Conservation (phyloP, 2,329 filamentous ascomycete species). For the Pyricularia sp. region DNA sequence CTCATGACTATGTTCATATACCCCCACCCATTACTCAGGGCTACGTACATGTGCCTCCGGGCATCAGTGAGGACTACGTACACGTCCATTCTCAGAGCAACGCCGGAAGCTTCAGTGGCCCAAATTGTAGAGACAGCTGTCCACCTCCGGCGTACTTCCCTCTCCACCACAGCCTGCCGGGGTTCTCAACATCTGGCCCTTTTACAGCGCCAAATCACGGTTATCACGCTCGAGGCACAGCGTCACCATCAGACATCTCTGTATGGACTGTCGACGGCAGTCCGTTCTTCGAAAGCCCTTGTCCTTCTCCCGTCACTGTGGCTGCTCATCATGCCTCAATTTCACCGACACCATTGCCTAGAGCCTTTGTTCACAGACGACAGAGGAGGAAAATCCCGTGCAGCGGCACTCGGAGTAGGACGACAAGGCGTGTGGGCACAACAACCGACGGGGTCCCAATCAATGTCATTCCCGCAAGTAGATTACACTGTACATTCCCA, state of each 20-base stretch:
- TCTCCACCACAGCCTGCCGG: background rate
- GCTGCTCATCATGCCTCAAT: background rate
- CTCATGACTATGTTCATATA: background rate
- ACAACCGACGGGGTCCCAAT: background rate
- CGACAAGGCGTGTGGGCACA: background rate
- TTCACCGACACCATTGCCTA: background rate
- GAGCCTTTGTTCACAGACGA: background rate
- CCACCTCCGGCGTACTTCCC: background rate
- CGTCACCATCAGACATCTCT: background rate
- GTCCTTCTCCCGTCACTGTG: background rate
- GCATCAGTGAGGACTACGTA: background rate
- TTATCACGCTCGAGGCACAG: background rate
- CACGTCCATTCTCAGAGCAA: background rate
- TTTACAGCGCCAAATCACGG: background rate
- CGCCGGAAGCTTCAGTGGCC: background rate
- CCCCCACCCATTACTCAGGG: constrained; percentile 12
- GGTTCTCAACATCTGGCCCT: background rate
- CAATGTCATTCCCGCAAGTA: background rate
- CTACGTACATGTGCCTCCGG: background rate
- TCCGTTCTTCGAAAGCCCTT: background rate
- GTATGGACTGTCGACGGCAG: background rate
- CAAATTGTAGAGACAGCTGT: background rate
- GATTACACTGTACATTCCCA: background rate
- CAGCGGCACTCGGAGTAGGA: background rate
- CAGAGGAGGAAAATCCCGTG: background rate